Evolutionary conservation across 441 rosid genomes (phyloP).

Genomic region (Pelargonium cotyledonis): DNA sequence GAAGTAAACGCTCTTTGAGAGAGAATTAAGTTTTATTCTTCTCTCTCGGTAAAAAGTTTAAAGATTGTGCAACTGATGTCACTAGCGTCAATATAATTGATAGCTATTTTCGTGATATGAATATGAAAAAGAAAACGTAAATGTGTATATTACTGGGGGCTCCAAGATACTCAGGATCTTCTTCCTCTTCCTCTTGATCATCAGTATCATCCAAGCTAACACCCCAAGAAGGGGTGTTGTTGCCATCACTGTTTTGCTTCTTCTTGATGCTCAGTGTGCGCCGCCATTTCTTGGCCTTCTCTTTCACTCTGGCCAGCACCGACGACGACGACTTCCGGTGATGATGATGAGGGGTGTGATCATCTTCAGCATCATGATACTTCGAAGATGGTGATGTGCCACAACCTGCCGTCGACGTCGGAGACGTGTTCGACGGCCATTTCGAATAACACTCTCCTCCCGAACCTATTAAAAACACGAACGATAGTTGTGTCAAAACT

Average conservation of each 20-base stretch:
- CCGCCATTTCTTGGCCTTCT: constrained; percentile 46
- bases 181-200: constrained; percentile 38
- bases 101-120: too few relatives aligned
- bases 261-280: constrained; percentile 41
- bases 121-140: too few relatives aligned
- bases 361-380: constrained; percentile 42
- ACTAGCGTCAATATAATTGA: too few relatives aligned
- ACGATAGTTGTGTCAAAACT: background rate
- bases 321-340: constrained; percentile 42
- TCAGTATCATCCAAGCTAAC: constrained; percentile 13
- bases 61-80: too few relatives aligned
- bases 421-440: constrained; percentile 26
- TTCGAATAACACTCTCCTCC: constrained; percentile 15
- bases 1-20: too few relatives aligned
- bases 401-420: background rate
- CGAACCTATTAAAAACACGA: background rate
- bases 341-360: constrained; percentile 25
- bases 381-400: constrained; percentile 14
- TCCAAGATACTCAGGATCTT: constrained; percentile 52
- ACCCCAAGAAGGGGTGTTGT: constrained; percentile 21
- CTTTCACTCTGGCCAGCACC: constrained; percentile 51
- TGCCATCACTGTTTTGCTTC: constrained; percentile 30
- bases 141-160: constrained; percentile 46
- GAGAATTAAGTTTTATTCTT: too few relatives aligned
- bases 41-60: too few relatives aligned